These are phyloP conservation scores for Diophrys sp. DNA, from an alignment of 73 alveolate species.

Conservation along the genomic window DNA sequence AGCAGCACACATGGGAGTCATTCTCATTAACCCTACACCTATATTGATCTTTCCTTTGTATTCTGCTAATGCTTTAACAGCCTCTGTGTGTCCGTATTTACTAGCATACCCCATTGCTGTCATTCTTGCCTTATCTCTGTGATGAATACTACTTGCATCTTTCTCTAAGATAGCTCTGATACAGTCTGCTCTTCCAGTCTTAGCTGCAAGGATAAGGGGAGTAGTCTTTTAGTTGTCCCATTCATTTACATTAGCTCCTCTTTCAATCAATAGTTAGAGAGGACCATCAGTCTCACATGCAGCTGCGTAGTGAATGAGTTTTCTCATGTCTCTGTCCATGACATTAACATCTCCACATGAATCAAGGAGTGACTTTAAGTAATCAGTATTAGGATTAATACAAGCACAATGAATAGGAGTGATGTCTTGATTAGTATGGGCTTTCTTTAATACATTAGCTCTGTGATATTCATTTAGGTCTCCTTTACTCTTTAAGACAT, in stretches of 20 bases:
- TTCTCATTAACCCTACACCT: constrained; percentile 71
- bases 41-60: constrained; percentile 59
- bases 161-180: constrained; percentile 52
- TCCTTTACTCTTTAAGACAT: constrained; percentile 70
- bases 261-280: constrained; percentile 70
- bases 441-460: constrained; percentile 80
- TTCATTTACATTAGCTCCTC: constrained; percentile 84
- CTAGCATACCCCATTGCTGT: constrained; percentile 95
- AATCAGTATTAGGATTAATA: constrained; percentile 88
- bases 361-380: constrained; percentile 68
- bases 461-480: constrained; percentile 57
- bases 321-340: constrained; percentile 81
- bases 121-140: constrained; percentile 26
- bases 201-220: constrained; percentile 88
- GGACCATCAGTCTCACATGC: constrained; percentile 87
- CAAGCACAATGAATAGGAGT: constrained; percentile 98
- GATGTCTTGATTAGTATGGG: constrained; percentile 77
- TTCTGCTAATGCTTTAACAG: constrained; percentile 77
- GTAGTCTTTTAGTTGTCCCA: constrained; percentile 80
- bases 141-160: background rate
- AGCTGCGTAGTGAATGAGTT: constrained; percentile 97
- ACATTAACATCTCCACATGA: constrained; percentile 63
- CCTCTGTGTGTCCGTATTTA: constrained; percentile 78
- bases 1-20: constrained; percentile 78
- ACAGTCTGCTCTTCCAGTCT: constrained; percentile 76